Evolutionary conservation across 257 asterid species (phyloP).

Genomic region (Solanum clarkiae): DNA sequence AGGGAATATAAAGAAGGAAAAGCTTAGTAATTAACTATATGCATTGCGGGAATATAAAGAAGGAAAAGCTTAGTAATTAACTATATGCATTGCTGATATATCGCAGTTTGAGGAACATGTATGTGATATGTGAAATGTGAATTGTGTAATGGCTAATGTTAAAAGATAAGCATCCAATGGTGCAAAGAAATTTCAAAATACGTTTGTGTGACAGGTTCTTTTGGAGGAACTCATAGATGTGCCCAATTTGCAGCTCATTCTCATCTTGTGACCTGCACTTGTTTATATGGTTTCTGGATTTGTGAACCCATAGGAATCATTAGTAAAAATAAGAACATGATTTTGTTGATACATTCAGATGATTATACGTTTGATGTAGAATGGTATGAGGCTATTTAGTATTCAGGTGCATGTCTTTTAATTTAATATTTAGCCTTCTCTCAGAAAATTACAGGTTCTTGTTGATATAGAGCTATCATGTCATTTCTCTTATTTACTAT

Average conservation of each 20-base stretch:
- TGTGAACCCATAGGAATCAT: neutral
- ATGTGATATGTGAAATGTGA: neutral
- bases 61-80: neutral
- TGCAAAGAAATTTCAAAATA: neutral
- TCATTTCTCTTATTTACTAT: neutral
- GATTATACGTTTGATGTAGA: neutral
- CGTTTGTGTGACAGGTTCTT: neutral
- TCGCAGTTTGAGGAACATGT: neutral
- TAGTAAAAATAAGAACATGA: too few relatives aligned
- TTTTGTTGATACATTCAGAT: too few relatives aligned
- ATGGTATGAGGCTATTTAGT: neutral
- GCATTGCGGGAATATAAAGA: neutral
- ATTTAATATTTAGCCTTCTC: neutral
- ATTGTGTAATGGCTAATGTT: neutral
- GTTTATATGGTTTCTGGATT: neutral
- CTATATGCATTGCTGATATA: neutral
- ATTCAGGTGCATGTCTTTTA: neutral
- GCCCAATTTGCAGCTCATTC: neutral
- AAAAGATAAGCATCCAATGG: neutral
- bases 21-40: neutral
- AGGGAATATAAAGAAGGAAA: neutral
- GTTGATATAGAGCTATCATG: neutral
- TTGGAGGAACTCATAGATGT: neutral
- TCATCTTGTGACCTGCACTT: neutral
- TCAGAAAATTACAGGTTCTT: neutral